phyloP scores from a whole-genome alignment of 306 rosid genomes.

The Neltuma alba region DNA sequence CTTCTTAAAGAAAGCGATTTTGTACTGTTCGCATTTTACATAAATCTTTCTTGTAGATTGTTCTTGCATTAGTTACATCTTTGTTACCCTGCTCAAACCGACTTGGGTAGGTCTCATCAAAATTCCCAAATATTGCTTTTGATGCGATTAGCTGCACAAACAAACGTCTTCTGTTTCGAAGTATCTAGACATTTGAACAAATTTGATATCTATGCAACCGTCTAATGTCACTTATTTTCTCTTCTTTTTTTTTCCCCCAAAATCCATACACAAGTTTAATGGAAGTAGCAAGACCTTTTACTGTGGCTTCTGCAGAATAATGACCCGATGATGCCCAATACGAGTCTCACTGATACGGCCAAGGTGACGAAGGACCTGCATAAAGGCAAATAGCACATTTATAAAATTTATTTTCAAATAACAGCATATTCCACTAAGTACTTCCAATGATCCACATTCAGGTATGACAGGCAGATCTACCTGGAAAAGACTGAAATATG shows the following conservation, averaged over 20 bases:
- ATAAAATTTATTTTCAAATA: background rate
- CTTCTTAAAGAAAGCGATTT: too few species aligned
- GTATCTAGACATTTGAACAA: background rate
- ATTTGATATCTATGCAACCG: background rate
- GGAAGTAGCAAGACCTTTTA: constrained; percentile 22
- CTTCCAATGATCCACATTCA: background rate
- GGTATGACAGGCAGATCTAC: background rate
- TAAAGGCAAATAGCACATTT: constrained; percentile 12
- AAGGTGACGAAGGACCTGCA: constrained; percentile 94
- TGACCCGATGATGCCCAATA: constrained; percentile 78
- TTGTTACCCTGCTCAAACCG: background rate
- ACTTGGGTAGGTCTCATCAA: background rate
- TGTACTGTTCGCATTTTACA: background rate
- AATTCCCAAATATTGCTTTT: background rate
- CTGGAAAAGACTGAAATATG: background rate
- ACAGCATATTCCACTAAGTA: background rate
- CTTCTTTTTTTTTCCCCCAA: background rate
- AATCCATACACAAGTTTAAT: background rate
- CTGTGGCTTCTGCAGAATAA: constrained; percentile 69
- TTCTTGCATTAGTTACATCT: background rate
- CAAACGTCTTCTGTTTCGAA: background rate
- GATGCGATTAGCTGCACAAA: background rate
- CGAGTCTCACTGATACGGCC: constrained; percentile 89
- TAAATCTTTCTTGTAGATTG: background rate
- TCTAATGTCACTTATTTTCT: too few species aligned